Conservation (phyloP, 2,329 filamentous ascomycete species). For the Diplodia seriata region DNA sequence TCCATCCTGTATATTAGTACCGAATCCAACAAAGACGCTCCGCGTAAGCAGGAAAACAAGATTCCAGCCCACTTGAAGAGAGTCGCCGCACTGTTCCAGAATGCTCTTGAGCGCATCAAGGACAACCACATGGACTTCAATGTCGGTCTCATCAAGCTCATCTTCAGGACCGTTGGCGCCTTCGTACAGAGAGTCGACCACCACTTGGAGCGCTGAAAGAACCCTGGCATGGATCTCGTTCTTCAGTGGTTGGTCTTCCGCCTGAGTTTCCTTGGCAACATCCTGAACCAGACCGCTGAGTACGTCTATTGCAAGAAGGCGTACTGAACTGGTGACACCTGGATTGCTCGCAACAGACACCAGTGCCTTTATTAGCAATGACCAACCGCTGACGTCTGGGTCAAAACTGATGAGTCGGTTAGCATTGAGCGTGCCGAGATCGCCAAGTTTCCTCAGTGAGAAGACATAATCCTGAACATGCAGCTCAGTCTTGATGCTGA, state of each 20-base stretch:
- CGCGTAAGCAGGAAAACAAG: conserved; percentile 84
- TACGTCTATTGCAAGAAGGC: conserved; percentile 58
- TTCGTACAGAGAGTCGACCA: conserved; percentile 65
- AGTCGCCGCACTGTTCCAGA: conserved; percentile 87
- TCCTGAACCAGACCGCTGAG: conserved; percentile 56
- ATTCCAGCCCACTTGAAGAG: conserved; percentile 82
- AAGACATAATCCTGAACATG: conserved; percentile 56
- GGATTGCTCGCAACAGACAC: conserved; percentile 55
- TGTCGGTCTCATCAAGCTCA: conserved; percentile 67
- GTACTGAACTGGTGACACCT: conserved; percentile 51
- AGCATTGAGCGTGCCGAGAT: conserved; percentile 54
- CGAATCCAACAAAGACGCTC: conserved; percentile 68
- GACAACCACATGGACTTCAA: conserved; percentile 80
- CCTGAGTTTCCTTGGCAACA: conserved; percentile 60
- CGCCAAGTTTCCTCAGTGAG: conserved; percentile 57
- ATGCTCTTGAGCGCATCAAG: conserved; percentile 82
- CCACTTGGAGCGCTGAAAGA: conserved; percentile 69
- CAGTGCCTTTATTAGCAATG: conserved; percentile 65
- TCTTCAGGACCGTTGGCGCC: conserved; percentile 62
- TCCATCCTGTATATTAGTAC: conserved; percentile 42
- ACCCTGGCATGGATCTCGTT: conserved; percentile 73
- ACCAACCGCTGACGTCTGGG: conserved; percentile 77
- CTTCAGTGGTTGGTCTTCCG: conserved; percentile 51
- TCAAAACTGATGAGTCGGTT: conserved; percentile 71
- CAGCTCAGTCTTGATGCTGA: conserved; percentile 48